Evolutionary conservation across 108 stramenopile genomes (phyloP).

Genomic region (Skeletonema potamos): DNA sequence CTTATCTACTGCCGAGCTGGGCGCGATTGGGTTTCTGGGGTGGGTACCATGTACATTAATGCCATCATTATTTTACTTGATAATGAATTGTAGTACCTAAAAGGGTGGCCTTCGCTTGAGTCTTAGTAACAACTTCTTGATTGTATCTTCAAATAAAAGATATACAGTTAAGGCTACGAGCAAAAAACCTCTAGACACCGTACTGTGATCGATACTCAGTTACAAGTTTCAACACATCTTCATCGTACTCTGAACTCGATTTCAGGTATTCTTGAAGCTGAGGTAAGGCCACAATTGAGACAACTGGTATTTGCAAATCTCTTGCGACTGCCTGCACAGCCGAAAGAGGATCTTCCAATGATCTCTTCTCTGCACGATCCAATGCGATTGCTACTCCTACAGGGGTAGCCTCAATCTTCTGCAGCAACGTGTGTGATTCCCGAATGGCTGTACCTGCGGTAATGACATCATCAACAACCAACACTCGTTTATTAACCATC

Average conservation of each 20-base stretch:
- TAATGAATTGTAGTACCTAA: too few species aligned
- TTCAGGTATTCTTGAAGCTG: constrained; percentile 82
- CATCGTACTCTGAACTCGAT: constrained; percentile 59
- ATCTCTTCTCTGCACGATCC: constrained; percentile 93
- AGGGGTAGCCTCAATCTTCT: constrained; percentile 73
- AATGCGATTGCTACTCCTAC: constrained; percentile 94
- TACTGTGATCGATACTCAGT: constrained; percentile 72
- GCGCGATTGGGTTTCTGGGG: too few species aligned
- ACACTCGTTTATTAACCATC: constrained; percentile 87
- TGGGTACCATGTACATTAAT: too few species aligned
- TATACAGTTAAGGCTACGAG: not conserved
- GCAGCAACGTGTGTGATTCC: constrained; percentile 87
- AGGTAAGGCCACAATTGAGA: constrained; percentile 86
- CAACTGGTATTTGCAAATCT: constrained; percentile 84
- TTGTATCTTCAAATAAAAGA: not conserved
- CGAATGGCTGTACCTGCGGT: constrained; percentile 98
- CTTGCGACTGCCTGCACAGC: constrained; percentile 90
- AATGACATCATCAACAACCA: constrained; percentile 99
- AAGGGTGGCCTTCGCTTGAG: too few species aligned
- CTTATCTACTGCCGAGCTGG: constrained; percentile 15
- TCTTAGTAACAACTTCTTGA: too few species aligned
- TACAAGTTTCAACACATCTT: constrained; percentile 59
- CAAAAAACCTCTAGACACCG: constrained; percentile 69
- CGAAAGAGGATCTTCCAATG: constrained; percentile 78
- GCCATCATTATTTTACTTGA: too few species aligned